Evolutionary conservation across 2,329 filamentous ascomycete species (phyloP), one percentile per base, ranked within the genome.

Genomic region (Ceratocystis cacaofunesta): DNA sequence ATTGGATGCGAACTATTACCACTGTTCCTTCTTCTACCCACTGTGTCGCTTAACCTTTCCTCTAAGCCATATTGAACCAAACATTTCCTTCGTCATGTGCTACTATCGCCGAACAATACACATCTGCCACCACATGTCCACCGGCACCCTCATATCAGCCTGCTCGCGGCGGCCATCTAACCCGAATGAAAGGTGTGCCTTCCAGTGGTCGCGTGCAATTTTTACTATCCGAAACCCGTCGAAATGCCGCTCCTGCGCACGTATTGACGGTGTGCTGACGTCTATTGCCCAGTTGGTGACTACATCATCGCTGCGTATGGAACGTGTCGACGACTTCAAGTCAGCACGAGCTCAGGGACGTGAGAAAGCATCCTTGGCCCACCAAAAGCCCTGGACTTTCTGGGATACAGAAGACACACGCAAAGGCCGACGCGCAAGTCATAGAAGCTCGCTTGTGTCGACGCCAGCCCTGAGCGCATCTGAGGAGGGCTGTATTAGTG

Each of bases 41-140:
- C 30, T 15, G 36, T 41, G 36, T 41, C 36, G 36, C 10, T 41
- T 15, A 15, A 41, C 36, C 3, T 15, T 15, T 15, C 12, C 12
- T 41, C 36, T 41, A 12, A 41, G 36, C 10, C 10, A 15, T 12
- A 10, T 41, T 41, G 1, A 15, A 5, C 36, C 3, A 41, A 41
- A 12, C 10, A 41, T 15, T 41, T 12, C 36, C 12, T 30, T 12
- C 62, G 67, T 5, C 61, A 71, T 71, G 70, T 71, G 70, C 58
- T 69, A 68, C 67, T 68, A 70, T 62, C 66, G 68, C 41, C 52
- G 66, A 8, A 67, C 67, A 15, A 28, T 68, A 3, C 70, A 70
- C 62, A n/a, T 28, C 60, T 71, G 70, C 61, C 68, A 67, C 36
- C 69, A 71, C 50, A 65, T 44, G 44, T 61, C 63, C 25, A 50